Conservation (phyloP, 306 rosid species). For the Prunus mume region DNA sequence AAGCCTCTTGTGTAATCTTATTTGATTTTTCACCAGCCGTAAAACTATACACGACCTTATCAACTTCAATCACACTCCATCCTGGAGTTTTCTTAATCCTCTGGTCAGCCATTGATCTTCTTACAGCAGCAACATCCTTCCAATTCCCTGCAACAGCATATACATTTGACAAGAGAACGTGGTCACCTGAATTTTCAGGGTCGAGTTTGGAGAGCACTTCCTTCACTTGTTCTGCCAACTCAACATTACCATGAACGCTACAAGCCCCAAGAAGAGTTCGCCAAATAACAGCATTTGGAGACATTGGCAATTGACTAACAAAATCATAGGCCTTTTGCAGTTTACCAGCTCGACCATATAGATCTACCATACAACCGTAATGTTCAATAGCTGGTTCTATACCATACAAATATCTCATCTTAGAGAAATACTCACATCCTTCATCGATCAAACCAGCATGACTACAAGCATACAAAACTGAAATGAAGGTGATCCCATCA, state of each 20-base stretch:
- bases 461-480: conserved; percentile 75
- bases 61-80: conserved; percentile 82
- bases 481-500: conserved; percentile 71
- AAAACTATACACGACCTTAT: conserved; percentile 61
- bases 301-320: conserved; percentile 58
- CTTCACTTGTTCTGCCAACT: conserved; percentile 69
- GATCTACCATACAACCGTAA: conserved; percentile 88
- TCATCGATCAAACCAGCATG: conserved; percentile 70
- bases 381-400: conserved; percentile 73
- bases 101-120: conserved; percentile 64
- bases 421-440: conserved; percentile 54
- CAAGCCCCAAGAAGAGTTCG: conserved; percentile 92
- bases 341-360: conserved; percentile 77
- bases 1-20: conserved; percentile 54
- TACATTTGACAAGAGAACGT: conserved; percentile 72
- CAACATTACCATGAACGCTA: conserved; percentile 72
- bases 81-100: conserved; percentile 65
- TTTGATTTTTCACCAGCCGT: conserved; percentile 67
- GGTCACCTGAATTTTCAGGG: conserved; percentile 71
- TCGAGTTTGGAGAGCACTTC: conserved; percentile 64
- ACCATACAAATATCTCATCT: conserved; percentile 52
- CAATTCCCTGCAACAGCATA: conserved; percentile 79
- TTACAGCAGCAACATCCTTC: conserved; percentile 65
- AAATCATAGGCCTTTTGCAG: conserved; percentile 70
- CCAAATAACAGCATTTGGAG: conserved; percentile 76